Base-by-base conservation (phyloP, 75 land plant genomes). In the Ceratopteris richardii region DNA sequence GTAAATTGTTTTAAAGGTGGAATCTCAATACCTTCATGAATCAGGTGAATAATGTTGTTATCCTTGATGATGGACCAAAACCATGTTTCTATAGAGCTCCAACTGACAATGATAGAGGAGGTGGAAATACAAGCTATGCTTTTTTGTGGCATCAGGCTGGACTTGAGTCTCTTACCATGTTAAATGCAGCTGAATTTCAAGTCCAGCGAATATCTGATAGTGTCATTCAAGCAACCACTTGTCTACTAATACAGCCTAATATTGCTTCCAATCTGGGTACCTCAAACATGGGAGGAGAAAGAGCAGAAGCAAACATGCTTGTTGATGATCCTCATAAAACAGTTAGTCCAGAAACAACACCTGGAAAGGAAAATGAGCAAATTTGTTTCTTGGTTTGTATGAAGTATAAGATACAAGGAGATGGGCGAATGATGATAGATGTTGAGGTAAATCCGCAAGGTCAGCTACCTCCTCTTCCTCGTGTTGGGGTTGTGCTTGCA, bases 41-140 rank as follows among this genome's bases (percentile, higher is more conserved):
- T 56, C 69, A 95, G 99, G 82, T 90, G 51, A 66, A 64, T 23
- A 81, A 74, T 25, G 54, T 57, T 62, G 41, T 60, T n/a, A 53
- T 95, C n/a, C 65, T 83, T 54, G 39, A 37, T 2, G 68, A 50
- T 24, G 99, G 99, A 23, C 73, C 94, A 29, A 22, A 77, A 6
- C 96, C 99, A 27, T 90, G 92, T 75, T 82, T 90, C 48, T 95
- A 92, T 88, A 64, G 99, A 51, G 99, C 99, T 44, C 96, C 82
- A 19, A 95, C 88, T 10, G 99, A 95, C 63, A 95, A 95, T 74
- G 99, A 95, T 66, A 95, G 87, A 65, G 99, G 99, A 9, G 99
- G 99, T 59, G 88, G 59, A 31, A 20, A 1, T 26, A 19, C 52
- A 28, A 87, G 97, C 67, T 95, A 95, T 57, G 64, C 69, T 17